These are phyloP conservation scores for Neocallimastix lanati DNA, from an alignment of 192 early-diverging fungal species.

Conservation along the genomic window DNA sequence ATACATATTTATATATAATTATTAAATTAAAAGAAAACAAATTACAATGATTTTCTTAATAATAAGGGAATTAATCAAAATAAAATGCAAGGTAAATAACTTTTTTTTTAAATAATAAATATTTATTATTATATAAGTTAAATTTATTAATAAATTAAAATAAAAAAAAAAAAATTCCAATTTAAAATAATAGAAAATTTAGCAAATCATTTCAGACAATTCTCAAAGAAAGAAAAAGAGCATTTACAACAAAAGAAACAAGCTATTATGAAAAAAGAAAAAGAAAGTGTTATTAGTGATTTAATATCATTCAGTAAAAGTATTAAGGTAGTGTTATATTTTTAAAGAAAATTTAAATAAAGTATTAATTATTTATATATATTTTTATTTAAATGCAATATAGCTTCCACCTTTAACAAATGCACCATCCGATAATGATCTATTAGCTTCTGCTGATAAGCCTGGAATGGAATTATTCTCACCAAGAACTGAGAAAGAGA, in stretches of 20 bases:
- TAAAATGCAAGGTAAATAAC: neutral
- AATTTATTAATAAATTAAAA: no score
- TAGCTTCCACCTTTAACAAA: constrained; percentile 3
- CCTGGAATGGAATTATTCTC: neutral
- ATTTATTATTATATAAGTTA: no score
- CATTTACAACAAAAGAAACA: constrained; percentile 56
- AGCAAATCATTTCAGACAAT: constrained; percentile 29
- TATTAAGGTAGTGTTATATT: constrained; percentile 30
- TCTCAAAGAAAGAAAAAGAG: constrained; percentile 59
- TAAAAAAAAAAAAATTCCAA: no score
- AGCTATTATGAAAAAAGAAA: constrained; percentile 50
- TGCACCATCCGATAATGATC: constrained; percentile 1
- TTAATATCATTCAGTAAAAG: constrained; percentile 59
- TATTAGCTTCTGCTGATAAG: neutral
- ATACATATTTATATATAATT: no score
- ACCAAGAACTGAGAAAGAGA: neutral
- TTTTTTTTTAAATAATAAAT: no score
- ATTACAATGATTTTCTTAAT: neutral
- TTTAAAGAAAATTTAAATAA: no score
- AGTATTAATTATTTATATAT: neutral
- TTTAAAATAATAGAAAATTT: constrained; percentile 25
- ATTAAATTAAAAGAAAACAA: neutral
- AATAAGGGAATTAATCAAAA: neutral
- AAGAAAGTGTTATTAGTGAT: constrained; percentile 53
- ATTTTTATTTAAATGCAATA: neutral